A percentile compares a stretch with the other conserved stretches of the same genome.
Conservation (phyloP, 331 rosid genomes). For the Arachis monticola region DNA sequence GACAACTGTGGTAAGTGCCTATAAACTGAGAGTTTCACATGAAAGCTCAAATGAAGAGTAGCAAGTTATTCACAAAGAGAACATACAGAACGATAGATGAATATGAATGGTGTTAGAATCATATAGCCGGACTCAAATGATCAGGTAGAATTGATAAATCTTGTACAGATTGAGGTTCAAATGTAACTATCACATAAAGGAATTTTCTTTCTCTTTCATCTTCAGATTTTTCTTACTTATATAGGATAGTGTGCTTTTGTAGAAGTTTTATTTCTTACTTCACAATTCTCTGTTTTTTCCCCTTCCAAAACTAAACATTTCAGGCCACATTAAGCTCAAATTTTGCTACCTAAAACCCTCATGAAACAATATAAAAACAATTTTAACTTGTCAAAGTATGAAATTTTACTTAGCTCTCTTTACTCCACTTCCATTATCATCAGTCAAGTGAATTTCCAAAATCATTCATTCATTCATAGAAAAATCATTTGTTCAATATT, state of each 20-base stretch:
- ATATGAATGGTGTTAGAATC: background rate
- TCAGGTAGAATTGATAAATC: background rate
- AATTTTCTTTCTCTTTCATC: background rate
- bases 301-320: constrained; percentile 12
- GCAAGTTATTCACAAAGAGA: constrained; percentile 9
- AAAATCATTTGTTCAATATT: constrained; percentile 24
- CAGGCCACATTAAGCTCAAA: constrained; percentile 27
- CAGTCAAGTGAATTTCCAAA: constrained; percentile 36
- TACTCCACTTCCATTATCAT: constrained; percentile 38
- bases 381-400: background rate
- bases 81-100: background rate
- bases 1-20: constrained; percentile 7
- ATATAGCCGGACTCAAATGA: background rate
- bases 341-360: constrained; percentile 26
- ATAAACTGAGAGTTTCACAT: background rate
- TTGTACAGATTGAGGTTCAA: constrained; percentile 24
- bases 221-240: background rate
- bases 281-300: background rate
- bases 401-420: constrained; percentile 23
- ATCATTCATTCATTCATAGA: constrained; percentile 31
- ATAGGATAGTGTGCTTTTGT: background rate
- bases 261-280: constrained; percentile 7
- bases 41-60: constrained; percentile 21
- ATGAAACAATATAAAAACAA: constrained; percentile 14
- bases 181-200: constrained; percentile 3